These are phyloP conservation scores for Prinsepia uniflora DNA, from an alignment of 306 rosid species.

Conservation along the genomic window DNA sequence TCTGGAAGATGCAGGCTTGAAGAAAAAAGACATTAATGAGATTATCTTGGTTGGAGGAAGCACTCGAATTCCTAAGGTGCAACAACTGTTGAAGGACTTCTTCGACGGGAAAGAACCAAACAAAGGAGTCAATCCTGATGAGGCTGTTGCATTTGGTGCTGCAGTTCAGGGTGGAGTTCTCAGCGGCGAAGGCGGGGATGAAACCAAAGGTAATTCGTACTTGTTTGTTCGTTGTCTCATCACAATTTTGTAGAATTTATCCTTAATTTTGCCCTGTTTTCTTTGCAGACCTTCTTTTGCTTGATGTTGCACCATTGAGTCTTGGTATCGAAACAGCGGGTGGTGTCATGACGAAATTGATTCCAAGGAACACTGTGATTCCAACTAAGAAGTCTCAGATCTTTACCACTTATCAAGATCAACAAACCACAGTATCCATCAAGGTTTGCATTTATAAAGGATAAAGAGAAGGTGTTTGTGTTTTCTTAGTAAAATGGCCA, in stretches of 20 bases:
- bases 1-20: conserved; percentile 38
- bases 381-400: conserved; percentile 51
- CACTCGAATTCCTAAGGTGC: conserved; percentile 54
- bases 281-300: conserved; percentile 37
- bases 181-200: conserved; percentile 43
- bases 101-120: conserved; percentile 57
- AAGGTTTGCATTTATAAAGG: conserved; percentile 17
- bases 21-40: conserved; percentile 45
- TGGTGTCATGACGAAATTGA: conserved; percentile 58
- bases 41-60: conserved; percentile 57
- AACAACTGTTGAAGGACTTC: conserved; percentile 44
- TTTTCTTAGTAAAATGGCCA: neutral
- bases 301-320: conserved; percentile 53
- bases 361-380: conserved; percentile 49
- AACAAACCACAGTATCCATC: conserved; percentile 48
- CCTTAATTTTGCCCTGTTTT: neutral
- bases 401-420: conserved; percentile 55
- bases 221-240: no score
- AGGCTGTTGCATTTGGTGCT: conserved; percentile 59
- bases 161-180: conserved; percentile 53
- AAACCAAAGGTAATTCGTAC: conserved; percentile 29
- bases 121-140: conserved; percentile 59
- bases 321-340: conserved; percentile 56
- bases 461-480: neutral
- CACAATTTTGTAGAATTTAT: no score